Evolutionary conservation across 2,329 filamentous ascomycete genomes (phyloP).

Genomic region (Fusarium tupiense): DNA sequence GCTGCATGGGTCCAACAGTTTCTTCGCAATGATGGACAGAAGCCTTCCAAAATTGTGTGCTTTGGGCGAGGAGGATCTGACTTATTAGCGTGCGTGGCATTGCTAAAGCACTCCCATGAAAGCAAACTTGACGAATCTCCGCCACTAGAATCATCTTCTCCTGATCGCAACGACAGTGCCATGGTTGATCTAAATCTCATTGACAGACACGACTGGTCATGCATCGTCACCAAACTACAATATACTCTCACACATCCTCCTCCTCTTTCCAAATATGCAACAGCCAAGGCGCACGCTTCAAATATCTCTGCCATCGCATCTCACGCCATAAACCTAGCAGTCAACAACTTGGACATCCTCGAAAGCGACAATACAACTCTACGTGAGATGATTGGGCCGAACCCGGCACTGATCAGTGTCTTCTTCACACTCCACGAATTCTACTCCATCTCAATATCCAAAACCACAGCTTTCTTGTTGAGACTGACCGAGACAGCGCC

Average conservation of each 20-base stretch:
- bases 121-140: neutral
- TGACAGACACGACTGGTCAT: neutral
- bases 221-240: neutral
- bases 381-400: neutral
- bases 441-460: conserved; percentile 2
- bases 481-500: neutral
- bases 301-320: conserved; percentile 1
- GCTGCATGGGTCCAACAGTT: neutral
- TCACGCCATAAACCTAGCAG: neutral
- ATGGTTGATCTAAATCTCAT: conserved; percentile 2
- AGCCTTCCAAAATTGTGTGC: neutral
- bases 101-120: neutral
- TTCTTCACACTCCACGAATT: conserved; percentile 10
- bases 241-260: conserved; percentile 1
- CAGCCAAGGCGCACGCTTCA: conserved; percentile 3
- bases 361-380: neutral
- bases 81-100: neutral
- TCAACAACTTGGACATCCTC: neutral
- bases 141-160: neutral
- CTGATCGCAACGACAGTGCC: neutral
- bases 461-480: neutral
- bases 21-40: neutral
- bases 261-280: conserved; percentile 12
- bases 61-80: conserved; percentile 8
- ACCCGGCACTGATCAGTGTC: neutral